Base-by-base conservation (phyloP, 2,329 filamentous ascomycete species). In the Dothideomycetes sp. region DNA sequence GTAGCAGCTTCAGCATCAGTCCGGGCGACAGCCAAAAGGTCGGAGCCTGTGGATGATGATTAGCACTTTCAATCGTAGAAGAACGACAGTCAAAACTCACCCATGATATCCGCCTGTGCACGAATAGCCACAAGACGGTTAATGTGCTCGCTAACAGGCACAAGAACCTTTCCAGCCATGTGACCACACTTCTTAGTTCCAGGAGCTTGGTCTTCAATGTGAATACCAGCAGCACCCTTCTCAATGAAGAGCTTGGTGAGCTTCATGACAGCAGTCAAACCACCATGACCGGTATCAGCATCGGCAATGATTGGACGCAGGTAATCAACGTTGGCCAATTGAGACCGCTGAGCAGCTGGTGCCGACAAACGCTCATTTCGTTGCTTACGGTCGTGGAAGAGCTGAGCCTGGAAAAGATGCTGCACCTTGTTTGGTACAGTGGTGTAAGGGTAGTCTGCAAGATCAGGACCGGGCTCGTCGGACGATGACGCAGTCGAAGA, bases 171-270 rank as follows among this genome's bases (percentile, higher is more conserved):
- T 57, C 91, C 91, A 49, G 91, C 91, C 91, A 96, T 96, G 68
- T 96, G 91, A 47, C 91, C 91, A 62, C 91, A 98, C 76, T 98
- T 98, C 77, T 98, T 98, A 36, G 91, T 96, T 40, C 91, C 91
- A 3, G 91, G 89, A 3, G 91, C 89, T 66, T 96, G 91, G 61
- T 98, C 91, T 66, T 98, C 91, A 52, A 98, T 95, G 66, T 98
- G 91, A 56, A 98, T 95, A 50, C 91, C 91, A 31, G 91, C 91
- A 34, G 91, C 91, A 52, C 91, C 91, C 64, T 88, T 87, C 70
- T 98, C 91, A 49, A 96, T 68, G 62, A 98, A 96, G 42, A 96
- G 77, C 73, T 95, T 95, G 48, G 91, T 96, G 52, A 98, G 78
- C 74, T 96, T 98, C 91, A 98, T 96, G 53, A 96, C 83, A 41